Evolutionary conservation across 192 early-diverging fungal species (phyloP).

Genomic region (Coemansia sp.): DNA sequence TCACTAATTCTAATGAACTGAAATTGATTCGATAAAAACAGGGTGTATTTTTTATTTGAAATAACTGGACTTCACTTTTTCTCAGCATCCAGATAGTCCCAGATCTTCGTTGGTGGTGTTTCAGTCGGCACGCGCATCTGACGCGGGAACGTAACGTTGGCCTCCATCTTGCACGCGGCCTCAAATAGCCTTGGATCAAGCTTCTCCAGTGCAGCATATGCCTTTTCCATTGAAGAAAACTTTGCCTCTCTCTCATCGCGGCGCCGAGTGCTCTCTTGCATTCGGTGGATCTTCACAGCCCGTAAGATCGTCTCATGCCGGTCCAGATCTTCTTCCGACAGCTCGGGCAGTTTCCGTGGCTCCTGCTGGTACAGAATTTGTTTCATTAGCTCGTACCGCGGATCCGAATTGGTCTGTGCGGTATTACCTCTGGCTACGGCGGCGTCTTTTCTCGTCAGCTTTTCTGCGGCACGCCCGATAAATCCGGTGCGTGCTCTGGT

Average conservation of each 20-base stretch:
- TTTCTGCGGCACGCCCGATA: slow-evolving; percentile 14
- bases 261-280: slow-evolving; percentile 54
- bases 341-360: slow-evolving; percentile 40
- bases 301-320: slow-evolving; percentile 74
- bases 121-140: slow-evolving; percentile 77
- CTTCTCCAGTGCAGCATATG: slow-evolving; percentile 68
- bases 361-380: slow-evolving; percentile 68
- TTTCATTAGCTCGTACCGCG: slow-evolving; percentile 71
- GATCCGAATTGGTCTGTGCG: slow-evolving; percentile 45
- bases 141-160: slow-evolving; percentile 66
- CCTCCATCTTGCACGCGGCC: slow-evolving; percentile 61
- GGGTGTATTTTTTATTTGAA: not conserved
- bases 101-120: slow-evolving; percentile 68
- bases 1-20: not conserved
- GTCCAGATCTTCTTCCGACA: slow-evolving; percentile 62
- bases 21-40: not conserved
- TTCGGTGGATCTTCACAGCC: slow-evolving; percentile 65
- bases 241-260: slow-evolving; percentile 56
- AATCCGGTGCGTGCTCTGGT: not conserved
- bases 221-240: slow-evolving; percentile 65
- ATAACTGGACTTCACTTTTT: not conserved
- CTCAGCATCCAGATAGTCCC: slow-evolving; percentile 59
- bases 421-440: slow-evolving; percentile 7
- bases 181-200: slow-evolving; percentile 64
- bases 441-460: slow-evolving; percentile 10